These are phyloP conservation scores for Xylariaceae sp. DNA, from an alignment of 2,329 filamentous ascomycete species.

Conservation along the genomic window DNA sequence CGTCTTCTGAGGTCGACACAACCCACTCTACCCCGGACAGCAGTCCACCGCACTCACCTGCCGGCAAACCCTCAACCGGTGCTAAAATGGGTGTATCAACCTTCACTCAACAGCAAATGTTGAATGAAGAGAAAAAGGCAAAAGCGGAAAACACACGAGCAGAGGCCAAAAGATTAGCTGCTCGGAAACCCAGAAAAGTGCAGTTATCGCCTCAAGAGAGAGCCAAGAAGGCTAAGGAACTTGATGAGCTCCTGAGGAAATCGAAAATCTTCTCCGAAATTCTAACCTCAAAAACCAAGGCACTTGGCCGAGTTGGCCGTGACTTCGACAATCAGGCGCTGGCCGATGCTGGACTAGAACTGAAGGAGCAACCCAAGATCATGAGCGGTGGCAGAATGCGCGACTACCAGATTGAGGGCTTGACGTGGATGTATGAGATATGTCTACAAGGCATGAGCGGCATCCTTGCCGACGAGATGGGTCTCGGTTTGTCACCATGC, in stretches of 20 bases:
- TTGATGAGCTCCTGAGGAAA: constrained; percentile 58
- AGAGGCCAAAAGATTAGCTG: constrained; percentile 42
- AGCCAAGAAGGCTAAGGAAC: constrained; percentile 56
- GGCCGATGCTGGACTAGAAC: constrained; percentile 66
- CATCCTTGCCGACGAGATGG: constrained; percentile 93
- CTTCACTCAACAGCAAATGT: constrained; percentile 32
- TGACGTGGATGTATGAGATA: constrained; percentile 93
- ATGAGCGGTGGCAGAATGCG: constrained; percentile 88
- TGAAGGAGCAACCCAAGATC: constrained; percentile 81
- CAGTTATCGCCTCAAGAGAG: constrained; percentile 51
- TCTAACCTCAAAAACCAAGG: constrained; percentile 61
- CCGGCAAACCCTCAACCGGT: constrained; percentile 11
- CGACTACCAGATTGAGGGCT: constrained; percentile 87
- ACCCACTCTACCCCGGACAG: constrained; percentile 16
- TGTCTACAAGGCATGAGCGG: constrained; percentile 80
- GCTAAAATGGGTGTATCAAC: constrained; percentile 26
- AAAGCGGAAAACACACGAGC: constrained; percentile 46
- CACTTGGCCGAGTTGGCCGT: constrained; percentile 60
- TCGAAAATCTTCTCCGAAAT: constrained; percentile 62
- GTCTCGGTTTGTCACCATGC: constrained; percentile 55
- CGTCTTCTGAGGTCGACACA: not conserved
- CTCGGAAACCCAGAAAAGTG: constrained; percentile 40
- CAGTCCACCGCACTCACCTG: constrained; percentile 26
- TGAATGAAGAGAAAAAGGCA: constrained; percentile 46
- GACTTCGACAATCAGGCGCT: constrained; percentile 58